Base-by-base conservation (phyloP, 768 basidiomycete species). In the Rhizopogon rudus region DNA sequence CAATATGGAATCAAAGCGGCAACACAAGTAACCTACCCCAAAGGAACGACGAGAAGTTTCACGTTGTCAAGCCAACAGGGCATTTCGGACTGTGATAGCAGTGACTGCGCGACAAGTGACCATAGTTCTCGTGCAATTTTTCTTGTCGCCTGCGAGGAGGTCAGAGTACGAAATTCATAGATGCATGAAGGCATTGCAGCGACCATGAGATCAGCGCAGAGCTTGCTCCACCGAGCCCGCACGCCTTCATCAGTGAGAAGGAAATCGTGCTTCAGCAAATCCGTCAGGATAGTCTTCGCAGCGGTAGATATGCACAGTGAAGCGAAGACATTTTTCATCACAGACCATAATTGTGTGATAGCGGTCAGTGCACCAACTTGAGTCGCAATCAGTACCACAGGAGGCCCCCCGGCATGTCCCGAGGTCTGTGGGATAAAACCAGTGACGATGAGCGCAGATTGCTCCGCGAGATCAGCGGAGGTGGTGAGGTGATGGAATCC, bases 191-290 rank as follows among this genome's bases (percentile, higher is more conserved):
- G 75, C 12, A 76, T 62, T 25, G 74, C 76, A 1, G 69, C 60
- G 2, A 72, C 70, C 35, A 84, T 67, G 17, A 87, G 69, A 52
- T 75, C 72, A 8, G 71, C 67, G 56, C 81, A 84, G 13, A 87
- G 61, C 31, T 65, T 60, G 31, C 71, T 71, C 86, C 85, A 88
- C 3, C 64, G 59, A 14, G 49, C 55, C 57, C 68, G 72, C 12
- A 85, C 69, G 1, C 55, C 57, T 6, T 65, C 69, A 33, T 81
- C 69, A 6, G 67, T 61, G 14, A 83, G 56, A 10, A 67, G 62
- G 55, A 80, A 83, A 0, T 69, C 62, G 35, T 70, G 71, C 52
- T 73, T 72, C n/a, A 85, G 60, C 14, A 84, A 60, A 0, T 72
- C 71, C 0, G 66, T 68, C 3, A 87, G 68, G 22, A 87, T 73